Evolutionary conservation across 2,329 filamentous ascomycete species (phyloP).

Genomic region (Venturia aucupariae): DNA sequence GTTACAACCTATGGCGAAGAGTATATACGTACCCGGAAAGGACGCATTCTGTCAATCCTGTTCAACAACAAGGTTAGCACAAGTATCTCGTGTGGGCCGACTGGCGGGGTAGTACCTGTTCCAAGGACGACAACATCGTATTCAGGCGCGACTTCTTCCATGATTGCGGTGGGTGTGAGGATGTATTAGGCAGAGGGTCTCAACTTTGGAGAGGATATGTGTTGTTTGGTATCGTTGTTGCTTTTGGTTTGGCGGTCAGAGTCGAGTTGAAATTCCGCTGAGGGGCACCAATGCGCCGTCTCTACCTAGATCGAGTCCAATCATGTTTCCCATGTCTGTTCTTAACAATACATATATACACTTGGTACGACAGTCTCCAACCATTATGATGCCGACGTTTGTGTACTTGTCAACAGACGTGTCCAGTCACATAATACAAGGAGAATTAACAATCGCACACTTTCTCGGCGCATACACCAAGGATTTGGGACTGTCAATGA

Average conservation of each 20-base stretch:
- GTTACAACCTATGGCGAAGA: background rate
- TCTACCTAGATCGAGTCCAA: too few species aligned
- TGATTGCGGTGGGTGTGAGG: slow-evolving; percentile 37
- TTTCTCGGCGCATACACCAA: background rate
- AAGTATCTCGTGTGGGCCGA: background rate
- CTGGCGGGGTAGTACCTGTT: slow-evolving; percentile 63
- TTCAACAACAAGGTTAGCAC: slow-evolving; percentile 25
- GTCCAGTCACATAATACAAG: background rate
- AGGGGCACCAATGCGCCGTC: background rate
- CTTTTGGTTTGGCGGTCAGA: slow-evolving; percentile 6
- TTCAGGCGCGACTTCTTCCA: slow-evolving; percentile 97
- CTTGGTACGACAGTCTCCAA: background rate
- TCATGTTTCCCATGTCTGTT: background rate
- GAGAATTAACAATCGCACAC: background rate
- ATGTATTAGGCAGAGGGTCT: background rate
- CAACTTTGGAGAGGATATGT: background rate
- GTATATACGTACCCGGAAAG: slow-evolving; percentile 68
- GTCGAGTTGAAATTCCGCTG: background rate
- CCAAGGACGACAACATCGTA: slow-evolving; percentile 98
- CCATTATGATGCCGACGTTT: background rate
- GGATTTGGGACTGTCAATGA: background rate
- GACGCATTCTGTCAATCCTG: slow-evolving; percentile 96
- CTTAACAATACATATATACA: background rate
- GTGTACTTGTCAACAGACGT: background rate
- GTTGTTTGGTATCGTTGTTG: background rate